These are phyloP conservation scores for Candida oleophila DNA, from an alignment of 805 yeast genomes.

Conservation along the genomic window DNA sequence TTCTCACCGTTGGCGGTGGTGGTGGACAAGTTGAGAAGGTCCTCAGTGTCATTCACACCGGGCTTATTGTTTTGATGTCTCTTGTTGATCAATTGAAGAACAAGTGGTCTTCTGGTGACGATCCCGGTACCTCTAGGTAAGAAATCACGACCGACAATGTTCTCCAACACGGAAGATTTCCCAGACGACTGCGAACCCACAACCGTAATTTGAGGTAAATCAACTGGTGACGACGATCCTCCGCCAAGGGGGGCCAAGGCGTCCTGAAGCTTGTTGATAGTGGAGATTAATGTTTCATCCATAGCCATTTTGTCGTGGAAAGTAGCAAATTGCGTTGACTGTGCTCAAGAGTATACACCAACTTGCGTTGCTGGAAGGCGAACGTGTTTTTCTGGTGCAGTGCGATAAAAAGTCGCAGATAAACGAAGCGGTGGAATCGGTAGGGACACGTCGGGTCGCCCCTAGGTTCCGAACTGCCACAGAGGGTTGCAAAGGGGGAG, in stretches of 20 bases:
- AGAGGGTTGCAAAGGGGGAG: no score
- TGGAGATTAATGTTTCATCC: constrained; percentile 78
- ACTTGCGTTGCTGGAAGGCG: neutral
- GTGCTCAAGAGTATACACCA: neutral
- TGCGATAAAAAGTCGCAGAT: neutral
- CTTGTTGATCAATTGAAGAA: constrained; percentile 75
- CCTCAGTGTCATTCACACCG: constrained; percentile 25
- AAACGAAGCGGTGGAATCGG: neutral
- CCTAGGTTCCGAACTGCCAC: no score
- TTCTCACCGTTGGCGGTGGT: constrained; percentile 45
- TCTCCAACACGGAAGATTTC: constrained; percentile 84
- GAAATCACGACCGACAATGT: constrained; percentile 88
- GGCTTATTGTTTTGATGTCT: constrained; percentile 24
- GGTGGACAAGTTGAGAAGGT: constrained; percentile 45
- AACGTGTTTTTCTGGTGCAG: neutral
- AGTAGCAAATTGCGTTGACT: neutral
- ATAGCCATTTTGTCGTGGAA: constrained; percentile 27
- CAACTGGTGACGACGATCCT: constrained; percentile 85
- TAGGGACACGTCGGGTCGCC: neutral
- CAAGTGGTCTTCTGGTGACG: constrained; percentile 85
- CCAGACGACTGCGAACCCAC: constrained; percentile 92
- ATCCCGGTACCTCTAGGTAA: constrained; percentile 92
- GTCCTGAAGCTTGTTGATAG: constrained; percentile 89
- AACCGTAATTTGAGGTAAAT: constrained; percentile 91
- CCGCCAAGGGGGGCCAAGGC: constrained; percentile 97